phyloP scores from a whole-genome alignment of 2,329 filamentous ascomycete genomes.

The Trichoderma arundinaceum region DNA sequence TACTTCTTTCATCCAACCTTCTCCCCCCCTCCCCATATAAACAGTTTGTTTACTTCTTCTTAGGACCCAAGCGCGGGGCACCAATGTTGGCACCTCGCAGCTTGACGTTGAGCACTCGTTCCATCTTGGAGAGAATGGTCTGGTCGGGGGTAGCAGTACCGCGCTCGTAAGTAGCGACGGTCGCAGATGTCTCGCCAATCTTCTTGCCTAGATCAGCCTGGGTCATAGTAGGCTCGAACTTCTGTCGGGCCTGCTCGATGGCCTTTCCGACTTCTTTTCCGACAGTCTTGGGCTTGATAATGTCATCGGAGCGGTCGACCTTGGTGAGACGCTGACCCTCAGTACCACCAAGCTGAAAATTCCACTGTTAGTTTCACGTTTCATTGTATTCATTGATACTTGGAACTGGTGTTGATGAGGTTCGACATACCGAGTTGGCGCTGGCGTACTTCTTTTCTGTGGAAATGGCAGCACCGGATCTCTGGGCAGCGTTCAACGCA shows the following conservation, averaged over 20 bases:
- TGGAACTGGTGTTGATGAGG: background rate
- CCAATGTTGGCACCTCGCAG: slow-evolving; percentile 65
- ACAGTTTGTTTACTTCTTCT: slow-evolving; percentile 58
- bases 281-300: slow-evolving; percentile 94
- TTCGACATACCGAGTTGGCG: slow-evolving; percentile 65
- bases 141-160: slow-evolving; percentile 80
- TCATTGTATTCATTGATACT: background rate
- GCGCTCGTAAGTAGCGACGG: slow-evolving; percentile 86
- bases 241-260: slow-evolving; percentile 78
- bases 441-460: slow-evolving; percentile 91
- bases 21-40: slow-evolving; percentile 2
- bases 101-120: slow-evolving; percentile 86
- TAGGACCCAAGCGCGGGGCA: slow-evolving; percentile 51
- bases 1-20: slow-evolving; percentile 8
- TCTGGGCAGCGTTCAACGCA: slow-evolving; percentile 87
- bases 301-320: slow-evolving; percentile 96
- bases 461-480: slow-evolving; percentile 73
- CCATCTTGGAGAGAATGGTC: slow-evolving; percentile 78
- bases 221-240: slow-evolving; percentile 92
- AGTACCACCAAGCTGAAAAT: slow-evolving; percentile 39
- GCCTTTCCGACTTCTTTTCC: slow-evolving; percentile 80
- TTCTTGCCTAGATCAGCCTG: slow-evolving; percentile 87
- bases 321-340: slow-evolving; percentile 97
- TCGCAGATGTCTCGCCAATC: slow-evolving; percentile 82
- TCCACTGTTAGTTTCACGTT: slow-evolving; percentile 33